These are phyloP conservation scores for Ogataea ganodermae DNA, from an alignment of 805 yeast genomes.

Conservation along the genomic window DNA sequence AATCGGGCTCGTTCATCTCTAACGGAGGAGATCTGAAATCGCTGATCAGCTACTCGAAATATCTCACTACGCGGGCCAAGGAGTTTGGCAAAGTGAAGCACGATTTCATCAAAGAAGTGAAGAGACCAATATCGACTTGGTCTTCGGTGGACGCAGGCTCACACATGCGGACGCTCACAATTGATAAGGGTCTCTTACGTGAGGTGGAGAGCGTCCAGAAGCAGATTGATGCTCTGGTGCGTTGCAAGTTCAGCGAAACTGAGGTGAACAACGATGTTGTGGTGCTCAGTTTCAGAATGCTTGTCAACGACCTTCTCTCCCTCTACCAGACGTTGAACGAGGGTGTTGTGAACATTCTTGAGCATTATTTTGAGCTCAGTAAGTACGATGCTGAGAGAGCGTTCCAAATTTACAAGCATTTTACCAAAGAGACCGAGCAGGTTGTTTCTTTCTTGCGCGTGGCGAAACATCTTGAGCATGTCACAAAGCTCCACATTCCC, in stretches of 20 bases:
- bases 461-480: constrained; percentile 84
- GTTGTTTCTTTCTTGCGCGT: constrained; percentile 86
- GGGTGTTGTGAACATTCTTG: constrained; percentile 91
- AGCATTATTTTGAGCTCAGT: constrained; percentile 93
- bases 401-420: constrained; percentile 76
- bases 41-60: constrained; percentile 67
- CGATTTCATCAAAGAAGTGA: constrained; percentile 79
- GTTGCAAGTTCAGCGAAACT: constrained; percentile 72
- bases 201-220: constrained; percentile 83
- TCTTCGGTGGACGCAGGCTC: constrained; percentile 51
- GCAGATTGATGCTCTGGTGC: constrained; percentile 74
- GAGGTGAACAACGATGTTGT: constrained; percentile 85
- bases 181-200: constrained; percentile 79
- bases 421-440: constrained; percentile 81
- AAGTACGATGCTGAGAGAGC: constrained; percentile 85
- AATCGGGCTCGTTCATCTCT: constrained; percentile 31
- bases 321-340: constrained; percentile 90
- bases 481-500: constrained; percentile 90
- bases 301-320: constrained; percentile 86
- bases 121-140: constrained; percentile 32
- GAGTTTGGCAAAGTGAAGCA: constrained; percentile 64
- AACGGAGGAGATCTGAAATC: constrained; percentile 54
- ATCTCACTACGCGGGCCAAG: constrained; percentile 65
- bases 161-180: constrained; percentile 60
- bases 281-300: constrained; percentile 79